Evolutionary conservation across 2,329 filamentous ascomycete genomes (phyloP), one percentile per base, ranked within the genome.

Genomic region (Metarhizium rileyi): DNA sequence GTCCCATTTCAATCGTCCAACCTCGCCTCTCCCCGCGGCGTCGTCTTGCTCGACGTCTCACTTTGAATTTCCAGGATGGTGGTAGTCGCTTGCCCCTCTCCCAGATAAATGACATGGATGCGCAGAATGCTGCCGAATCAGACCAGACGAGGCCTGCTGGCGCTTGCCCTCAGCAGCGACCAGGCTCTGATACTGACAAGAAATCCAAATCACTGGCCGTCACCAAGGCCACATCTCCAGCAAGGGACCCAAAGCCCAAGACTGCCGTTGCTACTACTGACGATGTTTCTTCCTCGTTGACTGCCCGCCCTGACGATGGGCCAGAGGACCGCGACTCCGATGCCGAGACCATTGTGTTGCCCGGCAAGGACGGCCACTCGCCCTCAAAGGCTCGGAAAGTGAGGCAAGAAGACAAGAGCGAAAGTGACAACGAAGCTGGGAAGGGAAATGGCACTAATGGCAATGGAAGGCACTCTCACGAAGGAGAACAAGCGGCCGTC

Each of bases 311-410:
- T 20, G 61, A 66, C 47, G 71, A 76, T 50, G 64, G 59, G 49
- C 64, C 63, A 22, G 69, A 69, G 51, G 81, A 83, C 52, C 80
- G 75, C 59, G 81, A 84, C 58, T 87, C 83, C 1, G 83, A 87
- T 60, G 83, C 83, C 45, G 83, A 87, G 67, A 87, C 83, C 14
- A 84, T 86, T 53, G 82, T 87, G 33, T 65, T 86, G 30, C 75
- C 80, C 10, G 80, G 79, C 26, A 84, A 83, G 60, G 77, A 84
- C 61, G 79, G 78, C 36, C 70, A 80, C 58, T 84, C 80, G 23
- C 80, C 80, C 1, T 78, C 79, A 52, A 84, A 84, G 64, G 71
- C 72, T 51, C 75, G 79, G 52, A 84, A 83, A 65, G 70, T 78
- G 44, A 84, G 83, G 62, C 78, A 83, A 55, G 82, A 84, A 61